phyloP scores from a whole-genome alignment of 306 rosid species.

The Glycine tomentella region DNA sequence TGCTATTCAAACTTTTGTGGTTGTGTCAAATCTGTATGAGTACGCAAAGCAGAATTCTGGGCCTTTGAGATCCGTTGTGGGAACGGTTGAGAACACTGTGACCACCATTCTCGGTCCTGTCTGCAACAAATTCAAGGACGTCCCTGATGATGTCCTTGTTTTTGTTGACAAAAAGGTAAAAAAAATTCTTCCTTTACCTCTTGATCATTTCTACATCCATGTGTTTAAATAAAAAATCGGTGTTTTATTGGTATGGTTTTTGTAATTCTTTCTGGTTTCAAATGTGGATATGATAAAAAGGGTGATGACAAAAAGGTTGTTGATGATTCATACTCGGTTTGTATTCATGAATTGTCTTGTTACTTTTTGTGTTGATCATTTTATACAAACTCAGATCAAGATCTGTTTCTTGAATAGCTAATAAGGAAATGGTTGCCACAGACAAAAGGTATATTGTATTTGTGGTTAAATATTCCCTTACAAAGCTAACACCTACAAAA shows the following conservation, averaged over 20 bases:
- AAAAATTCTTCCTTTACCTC: background rate
- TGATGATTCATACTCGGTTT: background rate
- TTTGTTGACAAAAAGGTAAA: slow-evolving; percentile 73
- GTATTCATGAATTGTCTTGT: background rate
- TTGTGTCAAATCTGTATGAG: slow-evolving; percentile 64
- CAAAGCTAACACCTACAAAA: background rate
- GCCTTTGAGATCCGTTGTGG: slow-evolving; percentile 70
- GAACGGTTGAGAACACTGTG: slow-evolving; percentile 65
- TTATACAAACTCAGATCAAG: slow-evolving; percentile 3
- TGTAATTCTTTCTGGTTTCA: background rate
- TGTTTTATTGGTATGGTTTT: slow-evolving; percentile 6
- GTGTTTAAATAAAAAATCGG: background rate
- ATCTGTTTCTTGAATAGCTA: background rate
- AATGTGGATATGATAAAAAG: slow-evolving; percentile 14
- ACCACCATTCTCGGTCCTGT: slow-evolving; percentile 71
- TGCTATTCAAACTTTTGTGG: slow-evolving; percentile 57
- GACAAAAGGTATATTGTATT: background rate
- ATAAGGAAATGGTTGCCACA: background rate
- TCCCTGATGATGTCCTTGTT: slow-evolving; percentile 69
- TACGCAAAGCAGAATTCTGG: slow-evolving; percentile 79
- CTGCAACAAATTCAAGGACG: slow-evolving; percentile 58
- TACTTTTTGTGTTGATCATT: background rate
- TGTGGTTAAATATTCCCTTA: slow-evolving; percentile 5
- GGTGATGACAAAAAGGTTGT: background rate
- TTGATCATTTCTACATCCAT: background rate